A percentile compares a stretch with the other conserved stretches of the same genome.
Conservation (phyloP, 495 filamentous ascomycete genomes). For the Sporormia fimetaria region DNA sequence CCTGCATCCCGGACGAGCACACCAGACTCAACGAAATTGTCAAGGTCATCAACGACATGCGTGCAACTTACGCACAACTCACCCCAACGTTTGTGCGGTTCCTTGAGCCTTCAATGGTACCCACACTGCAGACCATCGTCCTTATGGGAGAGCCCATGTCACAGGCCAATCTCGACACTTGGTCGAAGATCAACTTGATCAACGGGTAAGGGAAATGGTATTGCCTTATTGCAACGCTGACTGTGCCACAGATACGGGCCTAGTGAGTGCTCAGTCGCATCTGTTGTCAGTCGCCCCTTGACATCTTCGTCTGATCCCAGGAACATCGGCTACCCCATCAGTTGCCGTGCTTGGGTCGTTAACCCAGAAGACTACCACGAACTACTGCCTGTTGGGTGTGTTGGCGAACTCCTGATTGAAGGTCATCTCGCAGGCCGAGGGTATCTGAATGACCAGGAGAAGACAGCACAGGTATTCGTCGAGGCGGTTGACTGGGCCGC, state of each 20-base stretch:
- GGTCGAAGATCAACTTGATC: constrained; percentile 18
- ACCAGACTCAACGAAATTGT: constrained; percentile 43
- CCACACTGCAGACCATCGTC: constrained; percentile 11
- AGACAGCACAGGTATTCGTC: constrained; percentile 17
- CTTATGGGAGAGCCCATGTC: constrained; percentile 23
- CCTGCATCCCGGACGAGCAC: constrained; percentile 51
- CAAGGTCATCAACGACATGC: constrained; percentile 39
- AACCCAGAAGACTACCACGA: constrained; percentile 11
- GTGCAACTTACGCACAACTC: constrained; percentile 42
- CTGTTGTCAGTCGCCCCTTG: constrained; percentile 9
- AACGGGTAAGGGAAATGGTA: too few relatives aligned
- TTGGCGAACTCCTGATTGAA: constrained; percentile 18
- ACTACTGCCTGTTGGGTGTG: constrained; percentile 15
- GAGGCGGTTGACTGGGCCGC: constrained; percentile 3
- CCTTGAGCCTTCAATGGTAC: constrained; percentile 19
- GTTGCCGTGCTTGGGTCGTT: constrained; percentile 17
- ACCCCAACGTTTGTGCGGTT: constrained; percentile 40
- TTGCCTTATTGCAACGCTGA: too few relatives aligned
- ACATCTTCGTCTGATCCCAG: constrained; percentile 8
- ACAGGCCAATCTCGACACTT: constrained; percentile 17
- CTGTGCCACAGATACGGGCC: constrained; percentile 13
- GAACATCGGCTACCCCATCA: constrained; percentile 15
- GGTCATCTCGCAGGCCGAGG: constrained; percentile 15
- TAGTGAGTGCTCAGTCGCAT: constrained; percentile 20
- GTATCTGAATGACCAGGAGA: constrained; percentile 18